phyloP scores from a whole-genome alignment of 768 basidiomycete genomes.

The Pulveroboletus sp. region DNA sequence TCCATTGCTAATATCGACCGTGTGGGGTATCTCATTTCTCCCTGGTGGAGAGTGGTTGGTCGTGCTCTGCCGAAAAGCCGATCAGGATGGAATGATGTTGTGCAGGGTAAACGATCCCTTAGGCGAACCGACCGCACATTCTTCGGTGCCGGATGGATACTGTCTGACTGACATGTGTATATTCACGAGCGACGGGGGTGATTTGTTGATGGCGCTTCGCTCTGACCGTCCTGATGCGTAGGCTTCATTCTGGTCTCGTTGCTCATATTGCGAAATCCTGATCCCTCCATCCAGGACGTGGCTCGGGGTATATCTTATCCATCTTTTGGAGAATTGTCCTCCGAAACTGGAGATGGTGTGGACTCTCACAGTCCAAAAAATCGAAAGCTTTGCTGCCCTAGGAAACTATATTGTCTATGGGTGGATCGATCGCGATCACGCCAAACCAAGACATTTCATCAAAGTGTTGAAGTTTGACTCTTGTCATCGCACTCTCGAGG shows the following conservation, averaged over 20 bases:
- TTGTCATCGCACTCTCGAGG: not conserved
- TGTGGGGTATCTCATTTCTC: constrained; percentile 9
- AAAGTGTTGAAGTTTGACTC: constrained; percentile 1
- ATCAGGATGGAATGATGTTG: constrained; percentile 2
- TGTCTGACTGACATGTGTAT: constrained; percentile 1
- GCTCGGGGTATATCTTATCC: constrained; percentile 1
- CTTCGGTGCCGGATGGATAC: not conserved
- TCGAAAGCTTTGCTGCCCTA: not conserved
- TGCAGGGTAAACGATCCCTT: not conserved
- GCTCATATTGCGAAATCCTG: not conserved
- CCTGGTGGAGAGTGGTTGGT: constrained; percentile 11
- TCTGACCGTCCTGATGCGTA: constrained; percentile 1
- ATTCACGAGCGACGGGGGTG: not conserved
- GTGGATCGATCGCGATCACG: constrained; percentile 2
- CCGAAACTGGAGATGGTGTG: not conserved
- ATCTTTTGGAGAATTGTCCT: not conserved
- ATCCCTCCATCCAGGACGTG: not conserved
- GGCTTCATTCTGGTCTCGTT: not conserved
- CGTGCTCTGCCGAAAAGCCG: constrained; percentile 1
- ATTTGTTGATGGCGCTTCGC: constrained; percentile 1
- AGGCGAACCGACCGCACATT: not conserved
- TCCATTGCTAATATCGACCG: not conserved
- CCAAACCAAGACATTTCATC: not conserved
- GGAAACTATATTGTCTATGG: constrained; percentile 9
- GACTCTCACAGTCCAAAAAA: not conserved